A percentile compares a stretch with the other conserved stretches of the same genome.
These are phyloP conservation scores for Asterella californica DNA, from an alignment of 225 moss, liverwort and hornwort species.

Conservation along the genomic window DNA sequence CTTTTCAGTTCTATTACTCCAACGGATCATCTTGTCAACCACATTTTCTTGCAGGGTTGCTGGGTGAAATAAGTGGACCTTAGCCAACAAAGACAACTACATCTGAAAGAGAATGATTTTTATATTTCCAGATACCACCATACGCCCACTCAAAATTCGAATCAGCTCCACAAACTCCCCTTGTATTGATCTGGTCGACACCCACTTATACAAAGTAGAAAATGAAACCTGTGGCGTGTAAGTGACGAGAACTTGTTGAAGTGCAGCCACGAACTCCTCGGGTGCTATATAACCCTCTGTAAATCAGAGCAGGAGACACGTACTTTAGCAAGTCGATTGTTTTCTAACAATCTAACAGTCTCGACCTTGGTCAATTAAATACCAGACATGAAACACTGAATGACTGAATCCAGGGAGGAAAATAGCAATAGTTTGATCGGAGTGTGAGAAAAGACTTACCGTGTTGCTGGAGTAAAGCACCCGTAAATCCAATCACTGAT, in stretches of 20 bases:
- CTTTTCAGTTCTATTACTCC: background rate
- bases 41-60: too few relatives aligned
- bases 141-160: too few relatives aligned
- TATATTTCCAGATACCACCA: background rate
- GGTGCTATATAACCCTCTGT: constrained; percentile 25
- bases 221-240: constrained; percentile 12
- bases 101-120: background rate
- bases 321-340: background rate
- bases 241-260: constrained; percentile 13
- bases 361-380: background rate
- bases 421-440: background rate
- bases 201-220: background rate
- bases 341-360: too few relatives aligned
- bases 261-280: constrained; percentile 13
- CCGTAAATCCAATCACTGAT: constrained; percentile 21
- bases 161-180: background rate
- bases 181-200: background rate
- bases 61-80: background rate
- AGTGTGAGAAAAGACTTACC: constrained; percentile 2
- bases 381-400: background rate
- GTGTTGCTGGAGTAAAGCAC: constrained; percentile 20
- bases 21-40: background rate
- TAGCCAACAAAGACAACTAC: background rate
- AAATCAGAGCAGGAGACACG: background rate
- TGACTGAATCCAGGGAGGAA: background rate